phyloP scores from a whole-genome alignment of 805 yeast genomes.

The Priceomyces melissophilus region DNA sequence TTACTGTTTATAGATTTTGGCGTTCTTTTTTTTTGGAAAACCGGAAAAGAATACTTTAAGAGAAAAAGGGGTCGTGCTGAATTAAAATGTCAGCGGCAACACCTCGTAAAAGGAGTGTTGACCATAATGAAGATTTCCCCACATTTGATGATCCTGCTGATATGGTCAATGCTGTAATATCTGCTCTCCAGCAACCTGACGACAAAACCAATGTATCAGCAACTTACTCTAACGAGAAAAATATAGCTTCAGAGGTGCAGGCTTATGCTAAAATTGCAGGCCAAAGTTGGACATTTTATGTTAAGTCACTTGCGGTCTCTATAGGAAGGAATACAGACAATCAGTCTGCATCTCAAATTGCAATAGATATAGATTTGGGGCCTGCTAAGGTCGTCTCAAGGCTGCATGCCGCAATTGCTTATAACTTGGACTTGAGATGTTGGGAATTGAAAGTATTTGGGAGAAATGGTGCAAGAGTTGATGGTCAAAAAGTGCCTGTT shows the following conservation, averaged over 20 bases:
- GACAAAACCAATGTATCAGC: slow-evolving; percentile 72
- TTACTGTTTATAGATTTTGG: no score
- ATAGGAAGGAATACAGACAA: slow-evolving; percentile 81
- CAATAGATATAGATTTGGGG: slow-evolving; percentile 83
- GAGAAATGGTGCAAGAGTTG: slow-evolving; percentile 90
- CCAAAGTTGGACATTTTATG: slow-evolving; percentile 88
- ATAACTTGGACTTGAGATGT: slow-evolving; percentile 65
- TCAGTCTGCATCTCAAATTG: slow-evolving; percentile 6
- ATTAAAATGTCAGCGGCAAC: slow-evolving; percentile 18
- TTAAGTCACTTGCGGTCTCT: slow-evolving; percentile 66
- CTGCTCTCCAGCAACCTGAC: slow-evolving; percentile 66
- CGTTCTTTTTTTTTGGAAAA: no score
- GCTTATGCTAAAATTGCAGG: slow-evolving; percentile 98
- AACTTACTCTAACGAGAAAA: slow-evolving; percentile 70
- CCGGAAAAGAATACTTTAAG: no score
- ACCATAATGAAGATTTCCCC: slow-evolving; percentile 27
- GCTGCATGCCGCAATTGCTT: slow-evolving; percentile 80
- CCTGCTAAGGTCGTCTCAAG: slow-evolving; percentile 97
- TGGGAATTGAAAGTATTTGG: slow-evolving; percentile 89
- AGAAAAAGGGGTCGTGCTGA: background rate
- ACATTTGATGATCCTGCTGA: slow-evolving; percentile 58
- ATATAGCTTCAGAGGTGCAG: slow-evolving; percentile 74
- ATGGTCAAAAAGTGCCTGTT: slow-evolving; percentile 56
- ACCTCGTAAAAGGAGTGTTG: slow-evolving; percentile 25
- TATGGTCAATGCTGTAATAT: slow-evolving; percentile 69